phyloP scores from a whole-genome alignment of 345 rosid species.

The Salix caprea region DNA sequence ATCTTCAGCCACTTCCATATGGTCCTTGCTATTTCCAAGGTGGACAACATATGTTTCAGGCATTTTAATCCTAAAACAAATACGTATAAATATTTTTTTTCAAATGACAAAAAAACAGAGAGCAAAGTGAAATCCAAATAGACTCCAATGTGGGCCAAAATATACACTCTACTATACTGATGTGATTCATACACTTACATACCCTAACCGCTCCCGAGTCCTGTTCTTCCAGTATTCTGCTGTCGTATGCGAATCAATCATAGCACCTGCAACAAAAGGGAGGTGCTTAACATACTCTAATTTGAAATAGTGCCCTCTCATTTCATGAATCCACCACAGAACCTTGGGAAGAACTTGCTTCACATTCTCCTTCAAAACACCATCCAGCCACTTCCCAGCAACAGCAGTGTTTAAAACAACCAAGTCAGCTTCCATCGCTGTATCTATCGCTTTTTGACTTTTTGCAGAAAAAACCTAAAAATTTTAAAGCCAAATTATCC shows the following conservation, averaged over 20 bases:
- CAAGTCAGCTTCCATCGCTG: constrained; percentile 71
- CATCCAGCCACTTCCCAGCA: constrained; percentile 92
- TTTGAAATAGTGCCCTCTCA: constrained; percentile 93
- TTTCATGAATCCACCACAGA: constrained; percentile 97
- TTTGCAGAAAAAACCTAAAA: constrained; percentile 59
- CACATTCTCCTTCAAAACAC: constrained; percentile 67
- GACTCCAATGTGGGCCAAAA: not conserved
- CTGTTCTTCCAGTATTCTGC: constrained; percentile 90
- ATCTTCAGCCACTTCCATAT: constrained; percentile 95
- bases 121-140: not conserved
- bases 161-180: not conserved
- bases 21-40: constrained; percentile 86
- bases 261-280: constrained; percentile 82
- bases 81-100: not conserved
- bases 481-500: not conserved
- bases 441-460: constrained; percentile 59
- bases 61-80: constrained; percentile 74
- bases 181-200: not conserved
- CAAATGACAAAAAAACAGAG: not conserved
- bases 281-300: constrained; percentile 85
- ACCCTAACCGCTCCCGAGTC: constrained; percentile 75
- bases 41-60: constrained; percentile 89
- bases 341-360: constrained; percentile 68
- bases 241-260: constrained; percentile 90
- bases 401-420: constrained; percentile 87